Evolutionary conservation across 2,329 filamentous ascomycete species (phyloP).

Genomic region (Venturia asperata): DNA sequence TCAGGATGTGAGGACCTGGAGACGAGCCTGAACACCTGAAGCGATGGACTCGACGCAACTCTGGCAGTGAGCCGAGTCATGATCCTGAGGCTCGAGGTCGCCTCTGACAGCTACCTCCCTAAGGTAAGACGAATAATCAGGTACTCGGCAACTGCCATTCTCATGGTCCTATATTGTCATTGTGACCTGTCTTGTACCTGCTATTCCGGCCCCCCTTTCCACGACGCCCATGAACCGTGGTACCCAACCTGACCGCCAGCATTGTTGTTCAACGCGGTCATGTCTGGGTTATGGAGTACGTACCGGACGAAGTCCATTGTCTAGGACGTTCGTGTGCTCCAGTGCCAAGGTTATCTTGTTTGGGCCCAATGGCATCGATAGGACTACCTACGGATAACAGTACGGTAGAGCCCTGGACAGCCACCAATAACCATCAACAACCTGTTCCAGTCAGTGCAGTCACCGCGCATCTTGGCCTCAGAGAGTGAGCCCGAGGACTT

Average conservation of each 20-base stretch:
- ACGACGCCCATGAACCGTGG: background rate
- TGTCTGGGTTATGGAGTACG: background rate
- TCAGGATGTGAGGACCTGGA: no score
- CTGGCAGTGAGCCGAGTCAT: background rate
- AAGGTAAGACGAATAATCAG: no score
- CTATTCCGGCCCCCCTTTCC: background rate
- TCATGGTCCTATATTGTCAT: background rate
- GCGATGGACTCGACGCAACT: background rate
- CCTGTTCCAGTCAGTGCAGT: background rate
- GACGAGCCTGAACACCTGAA: background rate
- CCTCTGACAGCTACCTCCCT: no score
- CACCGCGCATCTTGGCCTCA: background rate
- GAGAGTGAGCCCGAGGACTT: background rate
- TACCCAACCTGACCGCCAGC: background rate
- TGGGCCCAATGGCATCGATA: background rate
- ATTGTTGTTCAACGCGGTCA: background rate
- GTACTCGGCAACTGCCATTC: background rate
- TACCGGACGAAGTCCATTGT: background rate
- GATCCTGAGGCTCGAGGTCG: background rate
- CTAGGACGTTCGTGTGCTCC: background rate
- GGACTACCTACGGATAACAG: no score
- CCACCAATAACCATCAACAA: background rate
- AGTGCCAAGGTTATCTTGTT: background rate
- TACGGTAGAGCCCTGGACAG: slow-evolving; percentile 2
- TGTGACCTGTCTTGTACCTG: background rate